A percentile compares a stretch with the other conserved stretches of the same genome.
These are phyloP conservation scores for Aspergillus texensis DNA, from an alignment of 2,329 filamentous ascomycete genomes.

Conservation along the genomic window DNA sequence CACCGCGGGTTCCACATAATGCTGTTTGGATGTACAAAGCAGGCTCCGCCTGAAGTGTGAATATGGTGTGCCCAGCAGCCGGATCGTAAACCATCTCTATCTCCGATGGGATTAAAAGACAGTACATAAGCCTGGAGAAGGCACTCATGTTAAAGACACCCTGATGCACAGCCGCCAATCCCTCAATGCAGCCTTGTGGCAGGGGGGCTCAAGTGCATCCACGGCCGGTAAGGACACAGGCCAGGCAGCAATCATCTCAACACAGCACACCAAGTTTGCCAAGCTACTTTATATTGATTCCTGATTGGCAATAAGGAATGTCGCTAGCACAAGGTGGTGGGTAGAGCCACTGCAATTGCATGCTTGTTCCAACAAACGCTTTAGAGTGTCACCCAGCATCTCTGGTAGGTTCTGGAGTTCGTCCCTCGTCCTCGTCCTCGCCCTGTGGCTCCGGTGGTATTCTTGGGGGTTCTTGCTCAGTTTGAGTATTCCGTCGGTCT, in stretches of 20 bases:
- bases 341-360: not conserved
- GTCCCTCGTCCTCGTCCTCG: constrained; percentile 21
- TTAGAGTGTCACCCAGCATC: constrained; percentile 3
- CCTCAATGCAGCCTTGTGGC: not conserved
- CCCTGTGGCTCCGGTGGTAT: constrained; percentile 10
- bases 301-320: not conserved
- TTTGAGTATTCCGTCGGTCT: constrained; percentile 3
- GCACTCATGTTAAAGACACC: not conserved
- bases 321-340: not conserved
- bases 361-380: not conserved
- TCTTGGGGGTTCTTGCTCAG: constrained; percentile 2
- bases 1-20: not conserved
- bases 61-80: not conserved
- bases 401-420: not conserved
- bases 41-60: not conserved
- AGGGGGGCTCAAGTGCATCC: not conserved
- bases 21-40: not conserved
- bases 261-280: not conserved
- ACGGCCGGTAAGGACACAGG: constrained; percentile 5
- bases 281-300: not conserved
- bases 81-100: not conserved
- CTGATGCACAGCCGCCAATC: not conserved
- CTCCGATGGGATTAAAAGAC: not conserved
- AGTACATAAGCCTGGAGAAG: not conserved
- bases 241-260: not conserved